Evolutionary conservation across 2,329 filamentous ascomycete genomes (phyloP).

Genomic region (Acrocalymma vagum): DNA sequence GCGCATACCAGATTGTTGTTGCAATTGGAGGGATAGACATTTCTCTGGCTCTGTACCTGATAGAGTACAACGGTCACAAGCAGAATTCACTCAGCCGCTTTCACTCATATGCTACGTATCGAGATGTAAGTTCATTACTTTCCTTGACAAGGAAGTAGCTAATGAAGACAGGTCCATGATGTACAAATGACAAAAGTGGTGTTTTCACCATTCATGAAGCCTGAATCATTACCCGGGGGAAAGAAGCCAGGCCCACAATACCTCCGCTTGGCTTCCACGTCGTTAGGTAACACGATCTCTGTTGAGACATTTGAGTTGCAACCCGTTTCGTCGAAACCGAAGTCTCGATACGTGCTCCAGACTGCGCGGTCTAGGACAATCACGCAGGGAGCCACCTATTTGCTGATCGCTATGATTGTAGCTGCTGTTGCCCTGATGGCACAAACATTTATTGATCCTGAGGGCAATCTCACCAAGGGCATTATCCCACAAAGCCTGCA

Average conservation of each 20-base stretch:
- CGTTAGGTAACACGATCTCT: constrained; percentile 79
- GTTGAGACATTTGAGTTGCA: constrained; percentile 80
- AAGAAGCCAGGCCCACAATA: constrained; percentile 59
- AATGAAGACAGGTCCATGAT: constrained; percentile 47
- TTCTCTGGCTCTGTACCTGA: constrained; percentile 78
- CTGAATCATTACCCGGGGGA: constrained; percentile 24
- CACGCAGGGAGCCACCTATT: constrained; percentile 62
- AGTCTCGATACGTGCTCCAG: constrained; percentile 74
- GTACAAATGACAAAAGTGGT: constrained; percentile 66
- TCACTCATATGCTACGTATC: constrained; percentile 59
- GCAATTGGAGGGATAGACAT: constrained; percentile 83
- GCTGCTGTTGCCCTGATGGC: constrained; percentile 70
- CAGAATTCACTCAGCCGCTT: constrained; percentile 58
- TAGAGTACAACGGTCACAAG: constrained; percentile 70
- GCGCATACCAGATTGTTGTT: constrained; percentile 78
- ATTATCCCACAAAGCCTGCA: constrained; percentile 64
- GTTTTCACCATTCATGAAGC: constrained; percentile 56
- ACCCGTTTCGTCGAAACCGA: constrained; percentile 55
- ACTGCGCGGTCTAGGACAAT: constrained; percentile 60
- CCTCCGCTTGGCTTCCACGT: constrained; percentile 82
- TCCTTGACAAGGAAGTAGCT: no score
- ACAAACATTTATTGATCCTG: constrained; percentile 65
- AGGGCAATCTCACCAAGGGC: constrained; percentile 51
- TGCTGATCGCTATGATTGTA: constrained; percentile 67
- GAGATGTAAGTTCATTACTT: constrained; percentile 60